A percentile compares a stretch with the other conserved stretches of the same genome.
Conservation (phyloP, 345 rosid species). For the Ceriops zippeliana region DNA sequence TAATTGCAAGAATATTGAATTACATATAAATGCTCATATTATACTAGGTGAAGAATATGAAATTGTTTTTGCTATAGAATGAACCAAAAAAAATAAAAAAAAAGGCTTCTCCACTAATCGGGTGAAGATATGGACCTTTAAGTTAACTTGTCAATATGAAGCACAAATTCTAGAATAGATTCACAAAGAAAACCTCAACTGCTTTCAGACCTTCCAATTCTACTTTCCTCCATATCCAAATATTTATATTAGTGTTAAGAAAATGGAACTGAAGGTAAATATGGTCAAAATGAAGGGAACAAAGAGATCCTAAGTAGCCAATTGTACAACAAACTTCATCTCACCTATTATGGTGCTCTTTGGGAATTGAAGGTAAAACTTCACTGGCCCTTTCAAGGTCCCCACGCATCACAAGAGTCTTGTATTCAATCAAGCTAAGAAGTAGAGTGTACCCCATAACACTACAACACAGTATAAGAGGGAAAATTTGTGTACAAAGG, state of each 20-base stretch:
- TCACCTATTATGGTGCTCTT: conserved; percentile 86
- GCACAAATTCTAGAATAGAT: not conserved
- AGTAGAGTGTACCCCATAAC: conserved; percentile 80
- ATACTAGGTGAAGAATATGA: too few species aligned
- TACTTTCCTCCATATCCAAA: not conserved
- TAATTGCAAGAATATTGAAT: not conserved
- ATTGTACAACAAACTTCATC: not conserved
- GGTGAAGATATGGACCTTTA: not conserved
- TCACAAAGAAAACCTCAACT: not conserved
- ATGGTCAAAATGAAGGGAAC: not conserved
- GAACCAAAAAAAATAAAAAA: not conserved
- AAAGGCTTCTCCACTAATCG: not conserved
- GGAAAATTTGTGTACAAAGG: conserved; percentile 1
- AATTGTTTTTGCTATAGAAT: not conserved
- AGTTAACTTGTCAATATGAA: not conserved
- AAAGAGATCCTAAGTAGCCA: not conserved
- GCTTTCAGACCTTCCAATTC: too few species aligned
- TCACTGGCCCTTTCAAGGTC: conserved; percentile 76
- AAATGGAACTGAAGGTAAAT: not conserved
- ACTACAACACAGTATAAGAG: conserved; percentile 34
- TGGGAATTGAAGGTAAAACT: conserved; percentile 78
- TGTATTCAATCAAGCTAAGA: conserved; percentile 88
- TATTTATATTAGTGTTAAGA: not conserved
- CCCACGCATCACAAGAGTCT: conserved; percentile 96
- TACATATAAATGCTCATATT: too few species aligned